Base-by-base conservation (phyloP, 2,329 filamentous ascomycete species). In the Macrophomina pseudophaseolina region DNA sequence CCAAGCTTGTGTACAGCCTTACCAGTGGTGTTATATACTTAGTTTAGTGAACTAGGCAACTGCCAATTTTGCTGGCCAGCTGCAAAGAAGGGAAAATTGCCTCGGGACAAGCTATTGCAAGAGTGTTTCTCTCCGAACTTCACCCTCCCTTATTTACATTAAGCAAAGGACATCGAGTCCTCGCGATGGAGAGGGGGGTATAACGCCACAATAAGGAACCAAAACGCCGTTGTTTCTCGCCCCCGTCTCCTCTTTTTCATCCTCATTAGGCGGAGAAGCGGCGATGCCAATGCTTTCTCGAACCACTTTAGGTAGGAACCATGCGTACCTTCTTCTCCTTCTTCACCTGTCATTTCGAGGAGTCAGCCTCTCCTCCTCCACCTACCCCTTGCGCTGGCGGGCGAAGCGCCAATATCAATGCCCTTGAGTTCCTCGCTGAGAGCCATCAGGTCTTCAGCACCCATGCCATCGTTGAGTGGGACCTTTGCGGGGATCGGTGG, bases 401-500 rank as follows among this genome's bases (percentile, higher is more conserved):
- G 63, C 11, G 64, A 18, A n/a, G 65, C 71, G 12, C 81, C 80
- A 68, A 83, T 78, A 68, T 84, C 81, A 68, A 83, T 82, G 69
- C 75, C 79, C 68, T 77, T 88, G 83, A 94, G 86, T 79, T 94
- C 91, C 69, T 92, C 83, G 77, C 90, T 85, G 63, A 94, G 79
- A 23, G 89, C 87, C 77, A 84, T 83, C 69, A 86, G 82, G 66
- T 84, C 84, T 32, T 79, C 76, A 16, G 75, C 79, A 62, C 76
- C 80, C 72, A 40, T 79, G 78, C 76, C 78, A 82, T 84, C 71
- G 72, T 77, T 74, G 28, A 90, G 76, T 1, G 90, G 89, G 8
- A 92, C 81, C 78, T 92, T 92, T n/a, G 89, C 88, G 3, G 90
- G 90, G 58, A 91, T 84, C 0, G 88, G 87, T 12, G 90, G 90